Conservation (phyloP, 2,329 filamentous ascomycete species). For the Tympanopsis confertula region DNA sequence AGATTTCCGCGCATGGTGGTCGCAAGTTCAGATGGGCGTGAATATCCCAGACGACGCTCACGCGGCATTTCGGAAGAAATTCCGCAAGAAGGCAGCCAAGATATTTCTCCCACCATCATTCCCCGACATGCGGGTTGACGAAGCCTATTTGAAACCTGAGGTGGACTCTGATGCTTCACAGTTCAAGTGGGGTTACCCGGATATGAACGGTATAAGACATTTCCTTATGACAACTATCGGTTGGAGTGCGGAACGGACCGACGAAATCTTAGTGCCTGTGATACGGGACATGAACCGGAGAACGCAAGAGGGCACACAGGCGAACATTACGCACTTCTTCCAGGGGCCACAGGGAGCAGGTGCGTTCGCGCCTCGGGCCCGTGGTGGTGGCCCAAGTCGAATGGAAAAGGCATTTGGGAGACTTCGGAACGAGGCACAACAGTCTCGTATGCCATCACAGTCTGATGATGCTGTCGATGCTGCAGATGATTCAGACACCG, state of each 20-base stretch:
- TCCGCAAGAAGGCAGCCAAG: constrained; percentile 66
- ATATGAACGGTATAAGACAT: constrained; percentile 69
- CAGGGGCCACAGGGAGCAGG: constrained; percentile 62
- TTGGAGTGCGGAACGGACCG: constrained; percentile 82
- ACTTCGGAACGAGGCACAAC: background rate
- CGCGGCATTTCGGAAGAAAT: constrained; percentile 62
- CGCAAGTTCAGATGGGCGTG: constrained; percentile 57
- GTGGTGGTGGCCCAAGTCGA: background rate
- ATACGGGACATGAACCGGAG: constrained; percentile 89
- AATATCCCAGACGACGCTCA: constrained; percentile 53
- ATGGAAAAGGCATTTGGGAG: constrained; percentile 1
- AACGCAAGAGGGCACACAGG: constrained; percentile 81
- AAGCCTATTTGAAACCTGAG: constrained; percentile 76
- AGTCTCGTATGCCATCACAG: too few species aligned
- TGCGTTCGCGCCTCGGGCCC: constrained; percentile 17
- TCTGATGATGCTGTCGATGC: too few species aligned
- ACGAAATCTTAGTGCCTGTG: constrained; percentile 90
- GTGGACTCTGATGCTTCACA: constrained; percentile 67
- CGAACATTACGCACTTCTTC: constrained; percentile 91
- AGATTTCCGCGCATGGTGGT: constrained; percentile 84
- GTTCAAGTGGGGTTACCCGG: constrained; percentile 94
- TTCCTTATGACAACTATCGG: constrained; percentile 90
- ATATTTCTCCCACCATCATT: constrained; percentile 76
- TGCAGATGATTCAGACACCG: too few species aligned
- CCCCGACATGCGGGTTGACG: constrained; percentile 64